Evolutionary conservation across 352 stramenopile species (phyloP), one percentile per base, ranked within the genome.

Genomic region (Phytophthora macrochlamydospora): DNA sequence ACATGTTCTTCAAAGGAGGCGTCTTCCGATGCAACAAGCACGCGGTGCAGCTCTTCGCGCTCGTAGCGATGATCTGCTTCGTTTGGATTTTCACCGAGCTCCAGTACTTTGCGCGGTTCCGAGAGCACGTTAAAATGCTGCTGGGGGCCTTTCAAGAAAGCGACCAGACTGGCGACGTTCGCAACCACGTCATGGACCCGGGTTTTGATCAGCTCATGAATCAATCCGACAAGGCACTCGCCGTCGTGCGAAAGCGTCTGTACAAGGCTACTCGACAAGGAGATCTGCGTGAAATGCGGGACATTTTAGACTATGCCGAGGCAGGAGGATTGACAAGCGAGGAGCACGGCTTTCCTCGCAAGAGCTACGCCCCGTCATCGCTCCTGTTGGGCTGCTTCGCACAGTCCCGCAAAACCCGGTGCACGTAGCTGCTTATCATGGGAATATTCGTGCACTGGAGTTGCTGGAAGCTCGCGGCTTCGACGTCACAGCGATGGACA

Each of bases 101-200:
- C 11, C 68, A 73, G 56, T 80, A 85, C 57, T 94, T 94, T 58
- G 84, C 85, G 33, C 84, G 87, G 12, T 92, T 90, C 60, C 85
- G 85, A 2, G 87, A 94, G 37, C 87, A 94, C 55, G 75, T 94
- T 28, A 94, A 94, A 70, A 94, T 94, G 87, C 67, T 90, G 35
- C 67, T 94, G 0, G 87, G 87, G 7, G 87, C 87, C 13, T 94
- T 94, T 62, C 81, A 89, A 51, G 87, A 94, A 44, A 85, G 85
- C 33, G 87, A 94, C 50, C 81, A 93, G 58, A 92, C 82, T 2
- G 83, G 82, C 14, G 76, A 89, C 43, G 80, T 94, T 8, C 84
- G 87, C 30, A 81, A 83, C 32, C 84, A 90, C 54, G 73, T 93
- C 12, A 68, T 91, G 56, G 75, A 89, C 37, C 61, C 71, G 0